A percentile compares a stretch with the other conserved stretches of the same genome.
phyloP scores from a whole-genome alignment of 2,329 filamentous ascomycete species.

The Didymella arachidicola region DNA sequence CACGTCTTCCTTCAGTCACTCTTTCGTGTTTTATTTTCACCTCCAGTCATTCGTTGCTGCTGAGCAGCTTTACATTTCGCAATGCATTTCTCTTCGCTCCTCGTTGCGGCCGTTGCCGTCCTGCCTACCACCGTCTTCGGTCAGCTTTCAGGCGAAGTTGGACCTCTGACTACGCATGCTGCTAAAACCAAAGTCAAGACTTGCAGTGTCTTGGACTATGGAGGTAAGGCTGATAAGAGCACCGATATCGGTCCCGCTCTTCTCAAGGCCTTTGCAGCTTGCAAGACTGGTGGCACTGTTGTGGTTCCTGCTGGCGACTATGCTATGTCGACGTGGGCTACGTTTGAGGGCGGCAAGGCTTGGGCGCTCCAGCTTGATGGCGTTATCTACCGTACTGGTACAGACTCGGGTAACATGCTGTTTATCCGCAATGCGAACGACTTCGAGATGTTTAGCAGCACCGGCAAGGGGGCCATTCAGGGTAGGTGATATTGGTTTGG shows the following conservation, averaged over 20 bases:
- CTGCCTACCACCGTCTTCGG: slow-evolving; percentile 32
- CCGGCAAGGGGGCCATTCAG: slow-evolving; percentile 61
- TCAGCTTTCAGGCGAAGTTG: slow-evolving; percentile 48
- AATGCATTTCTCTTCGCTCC: slow-evolving; percentile 37
- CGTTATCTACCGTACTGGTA: slow-evolving; percentile 61
- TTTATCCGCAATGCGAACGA: slow-evolving; percentile 59
- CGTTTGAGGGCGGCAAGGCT: slow-evolving; percentile 56
- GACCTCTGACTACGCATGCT: slow-evolving; percentile 41
- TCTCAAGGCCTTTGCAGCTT: slow-evolving; percentile 58
- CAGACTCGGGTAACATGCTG: slow-evolving; percentile 62
- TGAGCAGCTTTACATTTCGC: slow-evolving; percentile 32
- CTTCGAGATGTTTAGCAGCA: slow-evolving; percentile 64
- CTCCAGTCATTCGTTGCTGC: slow-evolving; percentile 27
- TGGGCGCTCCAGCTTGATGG: slow-evolving; percentile 64
- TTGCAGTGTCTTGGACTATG: slow-evolving; percentile 63
- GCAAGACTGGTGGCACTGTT: slow-evolving; percentile 60
- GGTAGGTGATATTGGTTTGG: slow-evolving; percentile 30
- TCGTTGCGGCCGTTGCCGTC: slow-evolving; percentile 35
- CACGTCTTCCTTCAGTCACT: slow-evolving; percentile 4
- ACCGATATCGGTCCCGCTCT: slow-evolving; percentile 62
- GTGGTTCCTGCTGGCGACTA: slow-evolving; percentile 61
- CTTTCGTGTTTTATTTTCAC: slow-evolving; percentile 3
- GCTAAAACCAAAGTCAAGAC: slow-evolving; percentile 58
- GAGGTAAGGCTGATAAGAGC: slow-evolving; percentile 59
- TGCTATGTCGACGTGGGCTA: slow-evolving; percentile 60